Percentiles rank a stretch among this genome's conserved stretches.
Evolutionary conservation across 2,329 filamentous ascomycete genomes (phyloP).

Genomic region (Phoma sp.): DNA sequence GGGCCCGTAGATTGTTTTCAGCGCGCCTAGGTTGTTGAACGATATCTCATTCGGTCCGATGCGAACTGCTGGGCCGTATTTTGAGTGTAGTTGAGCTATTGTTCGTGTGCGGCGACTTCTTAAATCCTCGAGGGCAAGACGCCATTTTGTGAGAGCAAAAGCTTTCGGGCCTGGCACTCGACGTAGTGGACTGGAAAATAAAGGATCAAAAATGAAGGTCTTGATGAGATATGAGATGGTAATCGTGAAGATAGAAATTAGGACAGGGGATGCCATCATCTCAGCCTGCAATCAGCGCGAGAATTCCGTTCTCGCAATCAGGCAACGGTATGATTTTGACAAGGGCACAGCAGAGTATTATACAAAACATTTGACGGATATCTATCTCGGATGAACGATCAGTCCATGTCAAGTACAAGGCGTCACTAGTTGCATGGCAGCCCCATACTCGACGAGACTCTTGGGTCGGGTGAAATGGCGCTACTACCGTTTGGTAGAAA

Average conservation of each 20-base stretch:
- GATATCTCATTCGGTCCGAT: constrained; percentile 1
- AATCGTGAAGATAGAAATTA: background rate
- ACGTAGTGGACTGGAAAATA: background rate
- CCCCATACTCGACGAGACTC: background rate
- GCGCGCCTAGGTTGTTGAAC: background rate
- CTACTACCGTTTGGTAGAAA: too few relatives aligned
- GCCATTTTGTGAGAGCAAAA: constrained; percentile 1
- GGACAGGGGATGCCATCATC: background rate
- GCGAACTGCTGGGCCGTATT: background rate
- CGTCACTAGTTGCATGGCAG: background rate
- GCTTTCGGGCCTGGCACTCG: background rate
- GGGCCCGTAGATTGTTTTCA: background rate
- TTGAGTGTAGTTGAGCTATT: background rate
- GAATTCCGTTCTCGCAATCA: too few relatives aligned
- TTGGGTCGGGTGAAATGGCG: too few relatives aligned
- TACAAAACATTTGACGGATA: background rate
- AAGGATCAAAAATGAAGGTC: background rate
- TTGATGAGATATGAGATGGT: background rate
- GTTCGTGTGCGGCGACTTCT: background rate
- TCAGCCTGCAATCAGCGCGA: background rate
- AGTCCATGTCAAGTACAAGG: background rate
- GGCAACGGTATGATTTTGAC: background rate
- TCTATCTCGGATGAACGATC: too few relatives aligned
- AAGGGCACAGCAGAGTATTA: background rate
- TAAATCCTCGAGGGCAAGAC: background rate